A percentile compares a stretch with the other conserved stretches of the same genome.
Evolutionary conservation across 139 green algal species (phyloP).

Genomic region (Limnomonas spitsbergensis): DNA sequence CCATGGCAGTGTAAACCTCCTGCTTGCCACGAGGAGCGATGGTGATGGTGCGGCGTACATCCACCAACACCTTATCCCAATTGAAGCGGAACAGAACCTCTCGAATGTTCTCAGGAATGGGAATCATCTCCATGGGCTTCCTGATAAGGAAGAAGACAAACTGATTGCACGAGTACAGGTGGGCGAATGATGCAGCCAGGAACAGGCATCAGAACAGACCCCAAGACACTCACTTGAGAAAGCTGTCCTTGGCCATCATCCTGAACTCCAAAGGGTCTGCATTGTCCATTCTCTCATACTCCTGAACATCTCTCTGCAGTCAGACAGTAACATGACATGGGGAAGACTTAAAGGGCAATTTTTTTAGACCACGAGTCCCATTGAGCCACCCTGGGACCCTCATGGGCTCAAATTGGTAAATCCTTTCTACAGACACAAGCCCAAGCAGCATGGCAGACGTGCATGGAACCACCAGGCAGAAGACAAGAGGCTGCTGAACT

Average conservation of each 20-base stretch:
- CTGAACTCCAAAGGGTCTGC: conserved; percentile 13
- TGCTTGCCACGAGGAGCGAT: background rate
- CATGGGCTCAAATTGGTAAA: no score
- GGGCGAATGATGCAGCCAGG: background rate
- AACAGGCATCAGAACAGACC: background rate
- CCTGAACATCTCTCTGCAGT: background rate
- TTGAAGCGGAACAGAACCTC: conserved; percentile 36
- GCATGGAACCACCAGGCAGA: no score
- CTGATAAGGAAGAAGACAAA: background rate
- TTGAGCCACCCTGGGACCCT: no score
- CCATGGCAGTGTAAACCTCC: conserved; percentile 42
- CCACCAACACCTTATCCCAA: conserved; percentile 48
- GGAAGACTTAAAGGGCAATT: no score
- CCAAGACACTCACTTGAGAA: conserved; percentile 6
- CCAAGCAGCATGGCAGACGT: no score
- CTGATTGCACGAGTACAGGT: no score
- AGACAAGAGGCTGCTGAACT: no score
- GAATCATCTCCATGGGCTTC: conserved; percentile 9
- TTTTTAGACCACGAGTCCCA: no score
- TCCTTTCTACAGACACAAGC: no score
- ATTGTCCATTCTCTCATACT: background rate
- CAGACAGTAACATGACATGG: no score
- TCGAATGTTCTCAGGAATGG: conserved; percentile 21
- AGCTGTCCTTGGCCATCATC: conserved; percentile 2
- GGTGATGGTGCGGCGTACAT: conserved; percentile 18